Evolutionary conservation across 768 basidiomycete species (phyloP).

Genomic region (Pilatotrama ljubarskyi): DNA sequence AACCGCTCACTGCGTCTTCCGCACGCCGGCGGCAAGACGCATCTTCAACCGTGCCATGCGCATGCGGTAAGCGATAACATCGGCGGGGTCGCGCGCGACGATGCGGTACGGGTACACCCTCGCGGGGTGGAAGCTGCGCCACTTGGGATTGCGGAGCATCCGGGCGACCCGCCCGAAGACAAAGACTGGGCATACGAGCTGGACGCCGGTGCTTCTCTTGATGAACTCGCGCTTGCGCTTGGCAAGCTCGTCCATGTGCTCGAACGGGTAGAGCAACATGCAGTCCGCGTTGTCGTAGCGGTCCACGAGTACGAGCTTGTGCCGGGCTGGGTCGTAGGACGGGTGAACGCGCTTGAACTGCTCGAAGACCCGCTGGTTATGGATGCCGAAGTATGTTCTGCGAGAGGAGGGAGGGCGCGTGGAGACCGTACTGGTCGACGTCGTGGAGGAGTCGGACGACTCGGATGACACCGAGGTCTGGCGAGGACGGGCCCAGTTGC

Average conservation of each 20-base stretch:
- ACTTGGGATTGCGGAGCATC: constrained; percentile 44
- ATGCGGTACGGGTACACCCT: constrained; percentile 61
- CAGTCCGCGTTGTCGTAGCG: constrained; percentile 53
- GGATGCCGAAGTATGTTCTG: neutral
- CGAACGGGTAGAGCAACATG: constrained; percentile 45
- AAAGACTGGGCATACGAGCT: constrained; percentile 37
- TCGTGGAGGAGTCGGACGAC: neutral
- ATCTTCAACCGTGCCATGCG: neutral
- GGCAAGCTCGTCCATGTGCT: constrained; percentile 25
- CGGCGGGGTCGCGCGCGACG: constrained; percentile 23
- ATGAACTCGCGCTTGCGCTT: neutral
- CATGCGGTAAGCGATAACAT: neutral
- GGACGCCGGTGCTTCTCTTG: neutral
- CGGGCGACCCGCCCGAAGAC: constrained; percentile 51
- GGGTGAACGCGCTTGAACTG: constrained; percentile 2
- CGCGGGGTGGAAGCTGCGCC: constrained; percentile 45
- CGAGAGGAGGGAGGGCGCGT: constrained; percentile 13
- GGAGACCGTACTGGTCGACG: constrained; percentile 13
- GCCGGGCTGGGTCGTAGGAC: constrained; percentile 5
- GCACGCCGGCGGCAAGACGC: neutral
- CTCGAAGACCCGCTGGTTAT: neutral
- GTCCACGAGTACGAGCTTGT: constrained; percentile 25
- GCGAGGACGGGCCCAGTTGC: constrained; percentile 33
- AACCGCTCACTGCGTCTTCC: neutral
- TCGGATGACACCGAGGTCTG: constrained; percentile 23